A percentile compares a stretch with the other conserved stretches of the same genome.
Conservation (phyloP, 2,329 filamentous ascomycete species). For the Epichloe typhina region DNA sequence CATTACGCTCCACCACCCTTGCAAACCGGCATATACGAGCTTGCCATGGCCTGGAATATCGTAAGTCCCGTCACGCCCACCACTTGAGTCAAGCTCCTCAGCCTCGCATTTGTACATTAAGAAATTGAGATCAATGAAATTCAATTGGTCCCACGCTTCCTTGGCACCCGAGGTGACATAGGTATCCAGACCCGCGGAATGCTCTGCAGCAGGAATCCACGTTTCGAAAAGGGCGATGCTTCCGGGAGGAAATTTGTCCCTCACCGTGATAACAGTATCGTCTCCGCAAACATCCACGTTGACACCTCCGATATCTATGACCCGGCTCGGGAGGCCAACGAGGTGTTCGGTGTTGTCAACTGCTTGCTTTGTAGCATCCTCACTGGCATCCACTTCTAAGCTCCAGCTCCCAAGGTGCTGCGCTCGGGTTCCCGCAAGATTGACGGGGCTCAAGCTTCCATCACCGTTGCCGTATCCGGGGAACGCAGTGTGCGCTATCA, state of each 20-base stretch:
- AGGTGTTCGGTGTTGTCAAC: constrained; percentile 58
- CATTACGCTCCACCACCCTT: constrained; percentile 94
- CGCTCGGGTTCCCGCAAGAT: constrained; percentile 71
- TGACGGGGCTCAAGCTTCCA: constrained; percentile 64
- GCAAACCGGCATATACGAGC: constrained; percentile 88
- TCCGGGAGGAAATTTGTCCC: constrained; percentile 77
- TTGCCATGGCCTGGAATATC: constrained; percentile 71
- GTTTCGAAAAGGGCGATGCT: constrained; percentile 94
- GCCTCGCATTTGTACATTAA: constrained; percentile 82
- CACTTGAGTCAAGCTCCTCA: constrained; percentile 69
- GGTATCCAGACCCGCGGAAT: constrained; percentile 69
- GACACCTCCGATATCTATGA: constrained; percentile 61
- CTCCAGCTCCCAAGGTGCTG: constrained; percentile 84
- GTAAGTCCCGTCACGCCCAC: constrained; percentile 76
- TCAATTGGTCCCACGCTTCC: constrained; percentile 61
- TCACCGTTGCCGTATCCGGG: constrained; percentile 80
- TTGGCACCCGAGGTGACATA: constrained; percentile 74
- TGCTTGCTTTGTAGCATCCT: constrained; percentile 52
- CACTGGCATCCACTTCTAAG: constrained; percentile 71
- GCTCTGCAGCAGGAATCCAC: constrained; percentile 80
- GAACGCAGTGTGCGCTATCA: constrained; percentile 93
- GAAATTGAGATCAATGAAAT: constrained; percentile 78
- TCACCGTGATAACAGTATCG: constrained; percentile 67
- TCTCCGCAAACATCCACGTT: constrained; percentile 57
- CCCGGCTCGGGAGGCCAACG: constrained; percentile 71